Base-by-base conservation (phyloP, 257 asterid species). In the Solanum pinnatisectum region DNA sequence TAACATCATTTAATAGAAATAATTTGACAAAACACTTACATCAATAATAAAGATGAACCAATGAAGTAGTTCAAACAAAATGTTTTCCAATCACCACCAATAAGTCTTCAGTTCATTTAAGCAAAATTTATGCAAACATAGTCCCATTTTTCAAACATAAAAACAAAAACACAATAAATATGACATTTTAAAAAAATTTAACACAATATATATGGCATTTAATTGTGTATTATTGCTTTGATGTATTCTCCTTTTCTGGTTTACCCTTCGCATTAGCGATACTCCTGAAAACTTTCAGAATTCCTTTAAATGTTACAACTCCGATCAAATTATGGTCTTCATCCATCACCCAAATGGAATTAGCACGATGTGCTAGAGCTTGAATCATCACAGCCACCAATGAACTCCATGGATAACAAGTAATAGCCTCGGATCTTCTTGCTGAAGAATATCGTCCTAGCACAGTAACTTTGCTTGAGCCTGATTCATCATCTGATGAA, bases 321-420 rank as follows among this genome's bases (percentile, higher is more conserved):
- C 99, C 99, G 15, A 94, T 93, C 88, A 95, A 78, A 33, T 92
- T 91, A 49, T 90, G 91, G 73, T 93, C 97, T 10, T 89, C 94
- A 44, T 92, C 94, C 86, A 94, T 96, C 68, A 96, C 99, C 99
- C 98, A 96, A 12, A 94, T 90, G 8, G 94, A 93, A 79, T 91
- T 92, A 18, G 89, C 97, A 1, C 98, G 95, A 84, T 94, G 95
- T 2, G 99, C 92, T 13, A 96, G 93, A 3, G 96, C 97, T 91
- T 96, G 97, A 63, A 96, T 89, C 97, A 96, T 92, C 90, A 94
- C 97, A 4, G 98, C 99, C 88, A 93, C 93, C 87, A 96, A 88
- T 23, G 98, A 95, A 89, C 96, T 95, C 94, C 93, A 86, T 0
- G 92, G 97, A 76, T 93, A 89, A 72, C 99, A 95, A 37, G 92